Percentiles rank a stretch among this genome's conserved stretches.
These are phyloP conservation scores for Chiua virens DNA, from an alignment of 768 basidiomycete genomes.

Conservation along the genomic window DNA sequence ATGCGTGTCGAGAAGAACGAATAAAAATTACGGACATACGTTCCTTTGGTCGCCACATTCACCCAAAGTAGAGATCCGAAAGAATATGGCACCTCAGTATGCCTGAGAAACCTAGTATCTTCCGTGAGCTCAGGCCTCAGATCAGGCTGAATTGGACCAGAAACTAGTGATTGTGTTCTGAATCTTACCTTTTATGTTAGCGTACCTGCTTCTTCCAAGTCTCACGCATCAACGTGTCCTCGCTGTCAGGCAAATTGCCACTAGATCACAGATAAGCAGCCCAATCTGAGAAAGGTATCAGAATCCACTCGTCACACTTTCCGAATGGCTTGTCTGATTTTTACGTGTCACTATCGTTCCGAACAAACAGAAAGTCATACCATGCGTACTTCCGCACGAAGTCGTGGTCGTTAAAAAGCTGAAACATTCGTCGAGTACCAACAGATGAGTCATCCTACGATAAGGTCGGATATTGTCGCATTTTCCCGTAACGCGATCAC, in stretches of 20 bases:
- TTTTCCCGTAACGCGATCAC: neutral
- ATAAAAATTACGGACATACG: no score
- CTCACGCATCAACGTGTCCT: neutral
- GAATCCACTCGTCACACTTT: neutral
- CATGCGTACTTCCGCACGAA: no score
- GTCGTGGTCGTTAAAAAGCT: neutral
- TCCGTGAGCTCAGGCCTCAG: neutral
- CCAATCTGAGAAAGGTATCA: neutral
- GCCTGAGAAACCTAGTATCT: no score
- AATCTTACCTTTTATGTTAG: neutral
- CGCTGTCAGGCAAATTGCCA: neutral
- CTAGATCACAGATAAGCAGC: no score
- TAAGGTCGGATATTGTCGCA: neutral
- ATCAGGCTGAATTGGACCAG: neutral
- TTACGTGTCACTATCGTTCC: neutral
- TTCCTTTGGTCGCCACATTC: no score
- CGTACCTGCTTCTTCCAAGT: neutral
- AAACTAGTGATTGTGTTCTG: neutral
- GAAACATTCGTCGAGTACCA: neutral
- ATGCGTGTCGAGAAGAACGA: no score
- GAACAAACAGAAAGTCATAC: neutral
- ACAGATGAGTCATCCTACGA: conserved; percentile 1
- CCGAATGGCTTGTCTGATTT: no score
- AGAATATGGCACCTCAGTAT: no score
- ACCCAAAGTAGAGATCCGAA: no score